Evolutionary conservation across 2,329 filamentous ascomycete genomes (phyloP), one percentile per base, ranked within the genome.

Genomic region (Paracorniculantispora psalliotae): DNA sequence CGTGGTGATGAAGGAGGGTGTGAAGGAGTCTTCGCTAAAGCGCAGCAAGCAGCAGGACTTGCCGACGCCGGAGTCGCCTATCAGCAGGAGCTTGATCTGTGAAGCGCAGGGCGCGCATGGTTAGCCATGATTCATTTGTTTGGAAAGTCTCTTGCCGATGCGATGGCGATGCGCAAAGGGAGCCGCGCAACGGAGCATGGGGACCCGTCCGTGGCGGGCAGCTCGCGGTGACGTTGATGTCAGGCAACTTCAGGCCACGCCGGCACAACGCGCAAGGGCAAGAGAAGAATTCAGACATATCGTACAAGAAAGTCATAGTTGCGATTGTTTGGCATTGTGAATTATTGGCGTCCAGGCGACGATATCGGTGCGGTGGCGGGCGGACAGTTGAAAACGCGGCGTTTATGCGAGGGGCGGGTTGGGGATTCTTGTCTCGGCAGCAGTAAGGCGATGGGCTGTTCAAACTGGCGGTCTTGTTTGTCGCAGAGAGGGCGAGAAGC

Each of bases 241-340:
- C n/a, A 46, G 26, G 48, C 39, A 28, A 47, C 23, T 35, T 26
- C 13, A 44, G 17, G 21, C 48, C 26, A 23, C 48, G 12, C 39
- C 28, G 26, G n/a, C 44, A n/a, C 26, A 30, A 30, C 23, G 64
- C 57, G 59, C 63, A 62, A 59, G 61, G 57, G 64, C 57, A 59
- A 63, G 62, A 59, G 61, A 63, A 61, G 52, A 21, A 47, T 2
- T 43, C 26, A 47, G 28, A 19, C 12, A 46, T 25, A 23, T 64
- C 87, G 72, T 87, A 97, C 93, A 78, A 99, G 83, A 77, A 97
- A 97, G 77, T 99, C 94, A 79, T 99, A 99, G 82, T 99, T 99
- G 77, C 94, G 87, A 82, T 93, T 96, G 76, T 90, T 91, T 71
- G 94, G 92, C 94, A 99, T 99, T 68, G 72, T 81, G 75, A 68